A percentile compares a stretch with the other conserved stretches of the same genome.
phyloP scores from a whole-genome alignment of 2,329 filamentous ascomycete genomes.

The Aspergillus proliferans region DNA sequence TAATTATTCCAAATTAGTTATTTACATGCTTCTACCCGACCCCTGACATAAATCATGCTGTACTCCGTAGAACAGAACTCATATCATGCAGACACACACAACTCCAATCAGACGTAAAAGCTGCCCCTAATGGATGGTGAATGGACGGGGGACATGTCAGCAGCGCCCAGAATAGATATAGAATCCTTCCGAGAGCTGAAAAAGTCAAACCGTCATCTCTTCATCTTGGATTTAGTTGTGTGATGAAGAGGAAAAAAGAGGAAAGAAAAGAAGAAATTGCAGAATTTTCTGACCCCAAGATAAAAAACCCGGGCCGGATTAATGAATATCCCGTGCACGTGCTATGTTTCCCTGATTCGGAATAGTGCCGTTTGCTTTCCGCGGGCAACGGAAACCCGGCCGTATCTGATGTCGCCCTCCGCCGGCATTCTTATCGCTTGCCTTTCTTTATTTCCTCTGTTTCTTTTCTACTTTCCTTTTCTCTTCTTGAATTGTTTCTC shows the following conservation, averaged over 20 bases:
- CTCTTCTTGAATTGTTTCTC: not conserved
- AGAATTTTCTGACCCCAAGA: slow-evolving; percentile 7
- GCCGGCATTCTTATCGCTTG: slow-evolving; percentile 16
- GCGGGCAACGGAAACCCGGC: slow-evolving; percentile 28
- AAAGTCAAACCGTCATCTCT: slow-evolving; percentile 29
- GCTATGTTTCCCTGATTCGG: slow-evolving; percentile 13
- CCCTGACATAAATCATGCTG: no score
- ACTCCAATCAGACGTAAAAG: slow-evolving; percentile 30
- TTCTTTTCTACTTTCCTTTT: slow-evolving; percentile 4
- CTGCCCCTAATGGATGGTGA: slow-evolving; percentile 31
- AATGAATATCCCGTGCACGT: slow-evolving; percentile 7
- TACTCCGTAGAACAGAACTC: not conserved
- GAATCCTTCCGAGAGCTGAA: slow-evolving; percentile 27
- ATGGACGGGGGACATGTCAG: slow-evolving; percentile 31
- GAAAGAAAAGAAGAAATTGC: slow-evolving; percentile 6
- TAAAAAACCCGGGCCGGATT: not conserved
- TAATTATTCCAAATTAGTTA: no score
- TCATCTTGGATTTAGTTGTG: slow-evolving; percentile 40
- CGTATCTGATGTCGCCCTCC: slow-evolving; percentile 9
- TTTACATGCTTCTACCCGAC: no score
- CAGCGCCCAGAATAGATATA: slow-evolving; percentile 27
- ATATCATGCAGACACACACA: not conserved
- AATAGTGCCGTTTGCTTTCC: slow-evolving; percentile 28
- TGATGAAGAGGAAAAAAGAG: slow-evolving; percentile 24
- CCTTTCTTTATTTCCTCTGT: not conserved